phyloP scores from a whole-genome alignment of 2,329 filamentous ascomycete species.

The Monilinia aucupariae region DNA sequence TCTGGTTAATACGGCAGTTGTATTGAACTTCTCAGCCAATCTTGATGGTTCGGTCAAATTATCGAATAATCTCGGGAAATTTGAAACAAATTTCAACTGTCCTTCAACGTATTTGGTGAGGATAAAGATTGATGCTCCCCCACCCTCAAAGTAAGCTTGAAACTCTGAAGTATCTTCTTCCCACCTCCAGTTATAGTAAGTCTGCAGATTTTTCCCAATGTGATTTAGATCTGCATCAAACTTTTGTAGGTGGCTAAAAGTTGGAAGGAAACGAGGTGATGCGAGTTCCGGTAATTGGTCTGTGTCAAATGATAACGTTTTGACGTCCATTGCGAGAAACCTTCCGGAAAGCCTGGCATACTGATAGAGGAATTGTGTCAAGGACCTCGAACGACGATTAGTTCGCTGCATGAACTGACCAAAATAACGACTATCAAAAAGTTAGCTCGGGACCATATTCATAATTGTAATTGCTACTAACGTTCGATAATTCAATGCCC shows the following conservation, averaged over 20 bases:
- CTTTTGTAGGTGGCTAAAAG: slow-evolving; percentile 39
- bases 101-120: slow-evolving; percentile 42
- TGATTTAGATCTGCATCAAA: slow-evolving; percentile 34
- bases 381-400: slow-evolving; percentile 23
- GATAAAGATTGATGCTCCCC: slow-evolving; percentile 41
- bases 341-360: slow-evolving; percentile 46
- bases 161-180: slow-evolving; percentile 29
- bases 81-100: slow-evolving; percentile 40
- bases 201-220: slow-evolving; percentile 35
- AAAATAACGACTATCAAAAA: slow-evolving; percentile 30
- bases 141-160: slow-evolving; percentile 29
- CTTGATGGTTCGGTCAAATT: slow-evolving; percentile 29
- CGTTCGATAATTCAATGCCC: slow-evolving; percentile 39
- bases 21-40: slow-evolving; percentile 25
- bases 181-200: slow-evolving; percentile 40
- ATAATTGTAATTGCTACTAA: slow-evolving; percentile 32
- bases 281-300: slow-evolving; percentile 39
- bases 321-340: slow-evolving; percentile 47
- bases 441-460: slow-evolving; percentile 20
- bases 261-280: slow-evolving; percentile 43
- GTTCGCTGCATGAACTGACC: slow-evolving; percentile 30
- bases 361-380: slow-evolving; percentile 32
- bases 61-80: slow-evolving; percentile 42
- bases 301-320: slow-evolving; percentile 33
- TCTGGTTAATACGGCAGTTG: slow-evolving; percentile 24